Conservation (phyloP, 2,329 filamentous ascomycete species). For the Aureobasidium sp. region DNA sequence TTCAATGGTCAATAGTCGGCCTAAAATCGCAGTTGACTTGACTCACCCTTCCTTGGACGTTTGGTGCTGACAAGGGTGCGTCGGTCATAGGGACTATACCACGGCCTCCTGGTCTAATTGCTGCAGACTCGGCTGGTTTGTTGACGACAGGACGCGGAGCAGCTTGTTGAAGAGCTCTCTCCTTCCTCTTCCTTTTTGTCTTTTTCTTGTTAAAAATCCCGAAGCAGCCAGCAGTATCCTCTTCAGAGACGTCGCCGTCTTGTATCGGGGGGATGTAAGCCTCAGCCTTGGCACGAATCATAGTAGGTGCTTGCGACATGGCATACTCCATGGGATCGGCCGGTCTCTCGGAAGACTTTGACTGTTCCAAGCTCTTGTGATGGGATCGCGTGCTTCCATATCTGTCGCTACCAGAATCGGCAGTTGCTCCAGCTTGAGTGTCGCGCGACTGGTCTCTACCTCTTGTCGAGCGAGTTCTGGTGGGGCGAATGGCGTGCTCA, state of each 20-base stretch:
- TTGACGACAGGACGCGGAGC: not conserved
- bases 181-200: slow-evolving; percentile 19
- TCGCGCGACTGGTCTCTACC: not conserved
- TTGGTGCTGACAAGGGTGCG: slow-evolving; percentile 73
- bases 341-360: not conserved
- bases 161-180: not conserved
- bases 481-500: not conserved
- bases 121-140: slow-evolving; percentile 21
- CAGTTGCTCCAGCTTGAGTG: not conserved
- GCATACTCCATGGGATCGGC: not conserved
- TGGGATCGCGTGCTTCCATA: slow-evolving; percentile 6
- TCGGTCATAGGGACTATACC: slow-evolving; percentile 54
- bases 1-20: slow-evolving; percentile 26
- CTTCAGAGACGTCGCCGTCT: slow-evolving; percentile 2
- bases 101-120: slow-evolving; percentile 39
- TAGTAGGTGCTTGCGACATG: not conserved
- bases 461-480: not conserved
- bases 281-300: slow-evolving; percentile 1
- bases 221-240: slow-evolving; percentile 25
- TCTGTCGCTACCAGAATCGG: not conserved
- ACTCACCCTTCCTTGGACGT: slow-evolving; percentile 59
- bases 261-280: not conserved
- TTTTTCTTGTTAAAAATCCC: slow-evolving; percentile 31
- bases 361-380: slow-evolving; percentile 5
- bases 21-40: slow-evolving; percentile 8